Conservation (phyloP, 352 stramenopile species). For the Blastocystis sp. region DNA sequence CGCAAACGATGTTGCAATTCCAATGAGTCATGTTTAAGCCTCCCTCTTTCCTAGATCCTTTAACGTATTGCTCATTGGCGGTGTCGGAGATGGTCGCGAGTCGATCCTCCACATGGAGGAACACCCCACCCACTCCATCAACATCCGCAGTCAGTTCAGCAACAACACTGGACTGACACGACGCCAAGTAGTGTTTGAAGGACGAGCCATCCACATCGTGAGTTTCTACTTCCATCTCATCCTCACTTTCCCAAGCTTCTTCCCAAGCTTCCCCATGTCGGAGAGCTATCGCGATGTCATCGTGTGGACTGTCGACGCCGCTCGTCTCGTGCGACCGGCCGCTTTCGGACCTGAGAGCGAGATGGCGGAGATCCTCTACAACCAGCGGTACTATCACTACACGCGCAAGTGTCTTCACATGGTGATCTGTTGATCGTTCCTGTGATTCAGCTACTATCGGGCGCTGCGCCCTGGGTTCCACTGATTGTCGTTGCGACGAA, state of each 20-base stretch:
- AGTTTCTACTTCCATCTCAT: slow-evolving; percentile 48
- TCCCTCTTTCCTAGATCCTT: neutral
- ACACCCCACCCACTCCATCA: neutral
- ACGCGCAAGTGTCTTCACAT: slow-evolving; percentile 30
- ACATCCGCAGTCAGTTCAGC: slow-evolving; percentile 50
- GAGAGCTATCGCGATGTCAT: slow-evolving; percentile 36
- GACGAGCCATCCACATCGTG: neutral
- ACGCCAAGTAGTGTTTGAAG: neutral
- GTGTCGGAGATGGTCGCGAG: slow-evolving; percentile 19
- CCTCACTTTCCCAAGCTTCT: slow-evolving; percentile 46
- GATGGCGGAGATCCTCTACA: slow-evolving; percentile 14
- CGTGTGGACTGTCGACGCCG: slow-evolving; percentile 11
- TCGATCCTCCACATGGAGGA: neutral
- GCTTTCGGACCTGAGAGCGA: neutral
- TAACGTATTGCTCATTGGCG: slow-evolving; percentile 20
- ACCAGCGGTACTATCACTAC: slow-evolving; percentile 53
- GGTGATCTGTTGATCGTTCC: neutral
- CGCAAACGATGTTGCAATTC: neutral
- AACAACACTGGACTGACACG: slow-evolving; percentile 16
- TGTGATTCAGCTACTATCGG: slow-evolving; percentile 20
- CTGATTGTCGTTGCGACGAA: slow-evolving; percentile 43
- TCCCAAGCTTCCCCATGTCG: slow-evolving; percentile 27
- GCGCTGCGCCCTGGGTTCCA: slow-evolving; percentile 28
- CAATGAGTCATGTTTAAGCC: neutral
- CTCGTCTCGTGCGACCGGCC: neutral